Percentiles rank a stretch among this genome's conserved stretches.
phyloP scores from a whole-genome alignment of 2,329 filamentous ascomycete species.

The Fulvia fulva region DNA sequence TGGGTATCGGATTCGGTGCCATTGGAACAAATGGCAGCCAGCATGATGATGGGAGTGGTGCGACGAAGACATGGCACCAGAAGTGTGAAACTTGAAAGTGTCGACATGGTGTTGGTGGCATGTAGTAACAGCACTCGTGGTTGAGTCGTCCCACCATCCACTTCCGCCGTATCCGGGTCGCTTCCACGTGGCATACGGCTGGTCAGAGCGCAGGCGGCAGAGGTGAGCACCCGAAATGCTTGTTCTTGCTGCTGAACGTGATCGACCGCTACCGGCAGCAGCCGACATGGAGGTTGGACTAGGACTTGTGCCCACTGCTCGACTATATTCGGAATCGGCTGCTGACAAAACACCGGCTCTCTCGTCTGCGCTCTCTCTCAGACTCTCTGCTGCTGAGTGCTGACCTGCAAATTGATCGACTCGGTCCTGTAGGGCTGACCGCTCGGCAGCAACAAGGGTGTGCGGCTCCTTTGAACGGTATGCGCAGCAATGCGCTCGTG shows the following conservation, averaged over 20 bases:
- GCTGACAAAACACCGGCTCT: too few species aligned
- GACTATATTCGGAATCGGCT: not conserved
- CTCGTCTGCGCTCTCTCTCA: too few species aligned
- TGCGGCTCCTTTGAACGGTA: not conserved
- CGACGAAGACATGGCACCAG: too few species aligned
- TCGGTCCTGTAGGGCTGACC: not conserved
- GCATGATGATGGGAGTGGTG: not conserved
- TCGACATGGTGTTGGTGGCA: not conserved
- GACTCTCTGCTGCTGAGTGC: too few species aligned
- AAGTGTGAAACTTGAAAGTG: not conserved
- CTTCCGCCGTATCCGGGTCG: not conserved
- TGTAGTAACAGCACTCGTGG: not conserved
- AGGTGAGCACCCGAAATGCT: not conserved
- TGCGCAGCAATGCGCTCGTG: not conserved
- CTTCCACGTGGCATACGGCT: not conserved
- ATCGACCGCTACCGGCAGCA: constrained; percentile 1
- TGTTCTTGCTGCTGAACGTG: not conserved
- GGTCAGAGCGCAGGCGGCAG: not conserved
- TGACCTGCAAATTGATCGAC: not conserved
- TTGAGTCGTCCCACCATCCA: not conserved
- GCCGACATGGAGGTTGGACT: too few species aligned
- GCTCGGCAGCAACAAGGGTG: not conserved
- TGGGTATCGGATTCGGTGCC: not conserved
- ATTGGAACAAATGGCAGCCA: not conserved
- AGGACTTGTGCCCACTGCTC: not conserved